Base-by-base conservation (phyloP, 306 rosid species). In the Vigna nakashimae region DNA sequence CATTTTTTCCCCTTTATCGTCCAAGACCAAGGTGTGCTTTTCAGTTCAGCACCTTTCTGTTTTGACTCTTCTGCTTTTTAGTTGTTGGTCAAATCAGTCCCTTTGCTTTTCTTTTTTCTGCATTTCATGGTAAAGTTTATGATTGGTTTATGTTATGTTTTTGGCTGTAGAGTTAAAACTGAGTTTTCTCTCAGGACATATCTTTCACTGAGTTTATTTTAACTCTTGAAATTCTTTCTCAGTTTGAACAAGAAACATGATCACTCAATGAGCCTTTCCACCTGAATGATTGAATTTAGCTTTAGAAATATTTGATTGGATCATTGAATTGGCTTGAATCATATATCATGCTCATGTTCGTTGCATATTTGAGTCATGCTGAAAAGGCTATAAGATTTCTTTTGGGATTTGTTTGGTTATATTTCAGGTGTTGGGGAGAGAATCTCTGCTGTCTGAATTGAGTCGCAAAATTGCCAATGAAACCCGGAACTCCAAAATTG, bases 391-490 rank as follows among this genome's bases (percentile, higher is more conserved):
- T 81, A 77, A 73, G 73, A n/a, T 46, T 11, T 3, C 1, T 42
- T 86, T 17, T 32, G 69, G 26, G 62, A 9, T 68, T 66, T 6
- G 59, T 65, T 50, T 80, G 57, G 58, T 36, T 79, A 75, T 46
- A 45, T 46, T 42, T 18, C 16, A 94, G 97, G 94, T 88, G 50
- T 32, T 89, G 6, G 90, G 91, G 63, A 89, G 87, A 80, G 94
- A 88, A 45, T 74, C 88, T 69, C 80, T 88, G 79, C 91, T 78
- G 43, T 38, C 86, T 72, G 91, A 84, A 71, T 22, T 67, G 69
- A 73, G 45, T 18, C 73, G 68, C 57, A 89, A 83, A 69, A 87
- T 43, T 52, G 74, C 48, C 38, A 76, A 49, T 73, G 87, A 84
- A 49, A 52, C 88, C 45, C 77, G 81, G 86, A 79, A 69, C 82